Evolutionary conservation across 2,329 filamentous ascomycete species (phyloP).

Genomic region (Colletotrichum trifolii): DNA sequence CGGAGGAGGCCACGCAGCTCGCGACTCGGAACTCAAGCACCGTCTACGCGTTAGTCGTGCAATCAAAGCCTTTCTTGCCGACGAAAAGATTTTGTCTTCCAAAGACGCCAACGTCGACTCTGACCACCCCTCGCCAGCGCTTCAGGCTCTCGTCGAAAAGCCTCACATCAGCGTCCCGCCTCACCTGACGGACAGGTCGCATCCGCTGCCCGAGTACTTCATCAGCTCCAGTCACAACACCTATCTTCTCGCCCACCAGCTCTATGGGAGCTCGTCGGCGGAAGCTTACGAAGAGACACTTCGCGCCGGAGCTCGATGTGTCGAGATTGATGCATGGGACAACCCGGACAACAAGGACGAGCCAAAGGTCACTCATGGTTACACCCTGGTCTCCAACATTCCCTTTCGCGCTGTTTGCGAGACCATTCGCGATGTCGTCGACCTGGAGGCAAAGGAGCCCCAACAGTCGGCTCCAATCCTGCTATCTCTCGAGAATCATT

Average conservation of each 20-base stretch:
- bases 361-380: conserved; percentile 78
- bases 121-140: conserved; percentile 54
- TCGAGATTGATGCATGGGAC: conserved; percentile 82
- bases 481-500: conserved; percentile 77
- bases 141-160: conserved; percentile 64
- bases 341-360: conserved; percentile 68
- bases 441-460: conserved; percentile 63
- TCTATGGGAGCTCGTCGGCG: conserved; percentile 72
- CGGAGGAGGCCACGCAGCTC: conserved; percentile 68
- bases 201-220: conserved; percentile 76
- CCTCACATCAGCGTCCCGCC: conserved; percentile 68
- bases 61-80: conserved; percentile 64
- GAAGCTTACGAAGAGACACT: conserved; percentile 73
- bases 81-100: conserved; percentile 61
- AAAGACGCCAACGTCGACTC: conserved; percentile 56
- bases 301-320: conserved; percentile 72
- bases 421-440: conserved; percentile 71
- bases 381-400: conserved; percentile 74
- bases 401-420: conserved; percentile 74
- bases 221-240: conserved; percentile 81
- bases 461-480: conserved; percentile 66
- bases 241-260: conserved; percentile 76
- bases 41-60: conserved; percentile 70
- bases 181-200: conserved; percentile 65
- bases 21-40: conserved; percentile 59